phyloP scores from a whole-genome alignment of 805 yeast genomes.

The Myxozyma neotropica region DNA sequence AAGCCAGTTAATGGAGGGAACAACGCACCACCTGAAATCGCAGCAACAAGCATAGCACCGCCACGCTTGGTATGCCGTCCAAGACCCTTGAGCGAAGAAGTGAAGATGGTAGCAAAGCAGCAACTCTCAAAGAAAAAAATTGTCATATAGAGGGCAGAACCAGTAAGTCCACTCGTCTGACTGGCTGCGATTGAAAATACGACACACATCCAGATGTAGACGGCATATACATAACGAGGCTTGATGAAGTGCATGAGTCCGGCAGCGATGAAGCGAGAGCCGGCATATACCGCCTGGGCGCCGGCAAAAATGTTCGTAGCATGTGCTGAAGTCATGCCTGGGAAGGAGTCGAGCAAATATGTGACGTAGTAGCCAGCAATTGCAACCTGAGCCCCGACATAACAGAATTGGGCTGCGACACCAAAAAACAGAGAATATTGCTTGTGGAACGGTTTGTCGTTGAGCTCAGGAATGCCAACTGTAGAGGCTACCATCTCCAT shows the following conservation, averaged over 20 bases:
- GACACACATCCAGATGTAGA: constrained; percentile 1
- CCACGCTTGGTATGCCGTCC: constrained; percentile 15
- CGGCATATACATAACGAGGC: constrained; percentile 11
- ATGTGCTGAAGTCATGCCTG: constrained; percentile 4
- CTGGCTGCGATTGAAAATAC: constrained; percentile 1
- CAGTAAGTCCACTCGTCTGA: constrained; percentile 11
- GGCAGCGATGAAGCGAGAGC: constrained; percentile 16
- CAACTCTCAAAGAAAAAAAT: constrained; percentile 15
- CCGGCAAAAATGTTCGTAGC: constrained; percentile 10
- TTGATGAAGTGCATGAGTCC: constrained; percentile 16
- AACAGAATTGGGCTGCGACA: constrained; percentile 15
- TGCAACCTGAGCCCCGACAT: constrained; percentile 17
- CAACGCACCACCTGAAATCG: constrained; percentile 13
- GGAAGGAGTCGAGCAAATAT: constrained; percentile 5
- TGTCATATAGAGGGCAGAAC: constrained; percentile 7
- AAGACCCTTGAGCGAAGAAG: constrained; percentile 8
- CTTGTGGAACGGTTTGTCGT: constrained; percentile 13
- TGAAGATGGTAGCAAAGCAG: constrained; percentile 16
- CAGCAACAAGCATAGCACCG: constrained; percentile 9
- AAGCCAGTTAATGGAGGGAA: constrained; percentile 8
- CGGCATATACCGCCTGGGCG: constrained; percentile 16
- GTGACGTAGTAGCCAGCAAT: constrained; percentile 13
- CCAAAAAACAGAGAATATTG: constrained; percentile 12
- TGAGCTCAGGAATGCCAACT: constrained; percentile 14
- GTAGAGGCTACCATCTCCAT: constrained; percentile 12